A percentile compares a stretch with the other conserved stretches of the same genome.
Conservation (phyloP, 306 rosid genomes). For the Datisca glomerata region DNA sequence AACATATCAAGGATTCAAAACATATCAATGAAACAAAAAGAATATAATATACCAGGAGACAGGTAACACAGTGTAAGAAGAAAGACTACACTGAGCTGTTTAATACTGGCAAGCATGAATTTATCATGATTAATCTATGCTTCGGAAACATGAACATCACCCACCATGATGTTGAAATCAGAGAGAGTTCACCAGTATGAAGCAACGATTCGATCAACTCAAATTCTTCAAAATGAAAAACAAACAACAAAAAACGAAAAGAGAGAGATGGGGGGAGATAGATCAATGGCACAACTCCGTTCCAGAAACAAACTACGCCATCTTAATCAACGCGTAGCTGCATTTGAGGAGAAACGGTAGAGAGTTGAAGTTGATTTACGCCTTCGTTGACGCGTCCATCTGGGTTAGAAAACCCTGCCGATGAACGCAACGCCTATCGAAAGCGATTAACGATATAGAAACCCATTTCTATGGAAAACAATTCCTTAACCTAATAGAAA, state of each 20-base stretch:
- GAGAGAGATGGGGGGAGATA: too few relatives aligned
- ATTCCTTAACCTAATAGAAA: too few relatives aligned
- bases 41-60: slow-evolving; percentile 79
- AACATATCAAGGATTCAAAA: too few relatives aligned
- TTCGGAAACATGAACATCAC: slow-evolving; percentile 84
- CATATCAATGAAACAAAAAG: too few relatives aligned
- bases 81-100: slow-evolving; percentile 47
- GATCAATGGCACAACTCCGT: slow-evolving; percentile 24
- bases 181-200: slow-evolving; percentile 63
- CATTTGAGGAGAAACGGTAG: not conserved
- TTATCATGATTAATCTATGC: slow-evolving; percentile 34
- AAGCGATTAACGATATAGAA: slow-evolving; percentile 24
- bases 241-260: not conserved
- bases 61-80: slow-evolving; percentile 53
- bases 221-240: too few relatives aligned
- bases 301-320: slow-evolving; percentile 26
- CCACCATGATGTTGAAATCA: slow-evolving; percentile 18
- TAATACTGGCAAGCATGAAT: slow-evolving; percentile 34
- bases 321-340: slow-evolving; percentile 10
- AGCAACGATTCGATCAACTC: slow-evolving; percentile 30
- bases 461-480: not conserved
- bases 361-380: slow-evolving; percentile 34
- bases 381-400: slow-evolving; percentile 87
- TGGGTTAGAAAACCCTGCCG: slow-evolving; percentile 19
- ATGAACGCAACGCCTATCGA: slow-evolving; percentile 83